These are phyloP conservation scores for Emmonsia crescens DNA, from an alignment of 2,329 filamentous ascomycete genomes.

Conservation along the genomic window DNA sequence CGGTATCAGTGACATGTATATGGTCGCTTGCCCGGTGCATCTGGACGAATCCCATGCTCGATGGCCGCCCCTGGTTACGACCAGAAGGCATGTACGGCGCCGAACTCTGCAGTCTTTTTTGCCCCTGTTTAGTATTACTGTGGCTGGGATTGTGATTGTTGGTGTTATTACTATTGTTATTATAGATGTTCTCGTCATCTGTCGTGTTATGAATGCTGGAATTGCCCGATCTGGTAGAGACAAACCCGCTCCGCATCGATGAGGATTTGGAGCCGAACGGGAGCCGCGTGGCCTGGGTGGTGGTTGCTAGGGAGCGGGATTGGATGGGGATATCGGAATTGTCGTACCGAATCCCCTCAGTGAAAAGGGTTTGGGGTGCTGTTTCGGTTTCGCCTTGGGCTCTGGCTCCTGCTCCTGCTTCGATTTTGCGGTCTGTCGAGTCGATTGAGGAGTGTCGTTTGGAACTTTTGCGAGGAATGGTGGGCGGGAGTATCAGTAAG, in stretches of 20 bases:
- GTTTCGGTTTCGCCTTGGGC: slow-evolving; percentile 8
- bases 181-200: slow-evolving; percentile 15
- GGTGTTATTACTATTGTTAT: not conserved
- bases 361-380: slow-evolving; percentile 12
- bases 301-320: not conserved
- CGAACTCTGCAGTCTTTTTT: slow-evolving; percentile 8
- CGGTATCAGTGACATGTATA: slow-evolving; percentile 34
- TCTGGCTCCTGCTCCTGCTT: not conserved
- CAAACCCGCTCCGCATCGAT: slow-evolving; percentile 25
- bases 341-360: slow-evolving; percentile 11
- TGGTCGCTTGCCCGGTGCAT: slow-evolving; percentile 40
- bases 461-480: slow-evolving; percentile 63
- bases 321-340: slow-evolving; percentile 12
- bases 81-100: slow-evolving; percentile 12
- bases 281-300: slow-evolving; percentile 25
- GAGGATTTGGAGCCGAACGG: slow-evolving; percentile 32
- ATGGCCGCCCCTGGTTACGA: slow-evolving; percentile 28
- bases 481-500: slow-evolving; percentile 37
- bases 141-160: not conserved
- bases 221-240: slow-evolving; percentile 29
- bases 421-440: slow-evolving; percentile 12
- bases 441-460: slow-evolving; percentile 36
- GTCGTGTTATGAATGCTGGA: slow-evolving; percentile 25
- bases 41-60: slow-evolving; percentile 41
- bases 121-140: slow-evolving; percentile 8